Conservation (phyloP, 306 rosid species). For the cucumber (Cucumis sativus) region DNA sequence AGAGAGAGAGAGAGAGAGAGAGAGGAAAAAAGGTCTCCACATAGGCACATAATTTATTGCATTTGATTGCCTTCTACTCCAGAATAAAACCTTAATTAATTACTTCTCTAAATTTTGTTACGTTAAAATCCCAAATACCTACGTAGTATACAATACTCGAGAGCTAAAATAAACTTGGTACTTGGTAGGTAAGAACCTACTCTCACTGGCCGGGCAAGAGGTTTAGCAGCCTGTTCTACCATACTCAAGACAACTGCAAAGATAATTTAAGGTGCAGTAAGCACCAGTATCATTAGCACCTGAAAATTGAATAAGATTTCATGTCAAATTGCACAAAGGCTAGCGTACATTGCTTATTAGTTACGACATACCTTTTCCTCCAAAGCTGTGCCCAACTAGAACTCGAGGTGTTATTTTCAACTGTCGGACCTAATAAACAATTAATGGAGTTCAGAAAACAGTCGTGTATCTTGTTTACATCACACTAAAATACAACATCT, state of each 20-base stretch:
- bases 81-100: background rate
- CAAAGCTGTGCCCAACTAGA: slow-evolving; percentile 93
- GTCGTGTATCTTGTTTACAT: background rate
- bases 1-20: too few relatives aligned
- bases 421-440: slow-evolving; percentile 46
- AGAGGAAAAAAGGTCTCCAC: background rate
- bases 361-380: slow-evolving; percentile 64
- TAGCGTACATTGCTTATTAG: background rate
- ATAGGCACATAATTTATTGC: background rate
- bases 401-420: slow-evolving; percentile 79
- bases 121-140: background rate
- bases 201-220: slow-evolving; percentile 89
- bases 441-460: background rate
- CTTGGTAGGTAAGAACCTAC: slow-evolving; percentile 26
- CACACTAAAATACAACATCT: background rate
- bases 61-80: background rate
- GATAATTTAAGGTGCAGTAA: slow-evolving; percentile 14
- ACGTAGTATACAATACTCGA: background rate
- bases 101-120: background rate
- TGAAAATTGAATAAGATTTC: slow-evolving; percentile 9
- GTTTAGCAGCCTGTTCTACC: slow-evolving; percentile 98
- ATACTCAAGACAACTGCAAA: slow-evolving; percentile 75
- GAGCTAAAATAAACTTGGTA: background rate
- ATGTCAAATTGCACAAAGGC: slow-evolving; percentile 1
- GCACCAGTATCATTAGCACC: slow-evolving; percentile 10